phyloP scores from a whole-genome alignment of 1,284 basidiomycete species.

The Agroathelia rolfsii region DNA sequence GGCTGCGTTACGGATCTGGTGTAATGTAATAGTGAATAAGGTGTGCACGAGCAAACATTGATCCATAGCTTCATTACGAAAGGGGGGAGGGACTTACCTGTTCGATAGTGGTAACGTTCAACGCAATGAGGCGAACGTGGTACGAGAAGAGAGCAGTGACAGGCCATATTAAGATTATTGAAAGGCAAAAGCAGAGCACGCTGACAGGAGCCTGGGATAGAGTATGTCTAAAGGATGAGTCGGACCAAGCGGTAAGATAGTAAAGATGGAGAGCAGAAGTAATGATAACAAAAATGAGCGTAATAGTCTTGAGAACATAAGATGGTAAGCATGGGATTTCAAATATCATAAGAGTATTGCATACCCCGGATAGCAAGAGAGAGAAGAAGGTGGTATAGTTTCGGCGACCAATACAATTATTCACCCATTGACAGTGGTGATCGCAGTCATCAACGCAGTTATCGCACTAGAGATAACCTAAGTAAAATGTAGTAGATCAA shows the following conservation, averaged over 20 bases:
- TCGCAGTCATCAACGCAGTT: constrained; percentile 89
- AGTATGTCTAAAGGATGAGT: constrained; percentile 46
- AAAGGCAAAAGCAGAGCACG: constrained; percentile 66
- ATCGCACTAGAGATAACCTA: constrained; percentile 54
- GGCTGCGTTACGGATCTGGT: constrained; percentile 68
- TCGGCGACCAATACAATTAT: constrained; percentile 85
- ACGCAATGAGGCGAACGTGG: constrained; percentile 67
- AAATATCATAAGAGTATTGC: constrained; percentile 22
- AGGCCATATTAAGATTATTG: constrained; percentile 69
- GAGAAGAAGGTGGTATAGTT: constrained; percentile 88
- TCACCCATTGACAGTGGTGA: constrained; percentile 92
- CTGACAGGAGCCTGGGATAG: constrained; percentile 59
- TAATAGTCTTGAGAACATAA: constrained; percentile 40
- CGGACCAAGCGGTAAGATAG: constrained; percentile 46
- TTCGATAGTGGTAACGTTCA: constrained; percentile 89
- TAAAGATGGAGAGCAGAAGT: constrained; percentile 78
- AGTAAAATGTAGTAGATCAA: constrained; percentile 5
- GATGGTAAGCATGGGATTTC: constrained; percentile 5
- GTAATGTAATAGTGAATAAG: constrained; percentile 8
- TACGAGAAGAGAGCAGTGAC: constrained; percentile 72
- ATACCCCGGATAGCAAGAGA: constrained; percentile 62
- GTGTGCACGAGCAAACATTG: constrained; percentile 4
- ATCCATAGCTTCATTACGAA: constrained; percentile 8
- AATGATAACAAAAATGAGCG: constrained; percentile 65
- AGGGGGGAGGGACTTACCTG: constrained; percentile 46